phyloP scores from a whole-genome alignment of 179 eudicot genomes.

The Gypsophila paniculata region DNA sequence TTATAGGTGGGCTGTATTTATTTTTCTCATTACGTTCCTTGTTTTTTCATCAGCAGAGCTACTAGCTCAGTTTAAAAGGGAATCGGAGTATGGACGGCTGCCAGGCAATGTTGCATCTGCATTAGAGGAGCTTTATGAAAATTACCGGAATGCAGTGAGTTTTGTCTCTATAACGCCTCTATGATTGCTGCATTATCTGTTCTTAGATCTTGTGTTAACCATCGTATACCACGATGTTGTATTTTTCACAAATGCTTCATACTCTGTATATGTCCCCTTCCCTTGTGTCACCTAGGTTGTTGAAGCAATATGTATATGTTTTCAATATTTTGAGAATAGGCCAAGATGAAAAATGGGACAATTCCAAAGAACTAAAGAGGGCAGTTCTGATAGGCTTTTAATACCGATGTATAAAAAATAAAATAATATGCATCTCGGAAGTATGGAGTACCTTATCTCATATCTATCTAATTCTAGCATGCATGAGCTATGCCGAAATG shows the following conservation, averaged over 20 bases:
- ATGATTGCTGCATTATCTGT: background rate
- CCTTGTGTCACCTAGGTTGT: background rate
- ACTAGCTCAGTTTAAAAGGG: slow-evolving; percentile 57
- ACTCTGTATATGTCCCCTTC: background rate
- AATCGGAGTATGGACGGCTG: slow-evolving; percentile 64
- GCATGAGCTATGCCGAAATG: background rate
- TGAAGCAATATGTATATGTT: background rate
- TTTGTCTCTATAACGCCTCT: slow-evolving; percentile 15
- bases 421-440: background rate
- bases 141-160: slow-evolving; percentile 81
- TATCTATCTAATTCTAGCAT: background rate
- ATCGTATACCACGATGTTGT: background rate
- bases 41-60: slow-evolving; percentile 50
- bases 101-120: slow-evolving; percentile 63
- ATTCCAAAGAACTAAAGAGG: too few species aligned
- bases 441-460: background rate
- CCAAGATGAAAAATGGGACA: background rate
- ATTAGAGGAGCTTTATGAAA: slow-evolving; percentile 78
- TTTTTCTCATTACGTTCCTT: slow-evolving; percentile 7
- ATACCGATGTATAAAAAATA: too few species aligned
- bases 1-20: background rate
- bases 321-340: background rate
- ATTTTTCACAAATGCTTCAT: background rate
- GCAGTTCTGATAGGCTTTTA: background rate
- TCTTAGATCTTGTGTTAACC: background rate